Evolutionary conservation across 148 eudicot species (phyloP), one percentile per base, ranked within the genome.

Genomic region (Rhododendron molle): DNA sequence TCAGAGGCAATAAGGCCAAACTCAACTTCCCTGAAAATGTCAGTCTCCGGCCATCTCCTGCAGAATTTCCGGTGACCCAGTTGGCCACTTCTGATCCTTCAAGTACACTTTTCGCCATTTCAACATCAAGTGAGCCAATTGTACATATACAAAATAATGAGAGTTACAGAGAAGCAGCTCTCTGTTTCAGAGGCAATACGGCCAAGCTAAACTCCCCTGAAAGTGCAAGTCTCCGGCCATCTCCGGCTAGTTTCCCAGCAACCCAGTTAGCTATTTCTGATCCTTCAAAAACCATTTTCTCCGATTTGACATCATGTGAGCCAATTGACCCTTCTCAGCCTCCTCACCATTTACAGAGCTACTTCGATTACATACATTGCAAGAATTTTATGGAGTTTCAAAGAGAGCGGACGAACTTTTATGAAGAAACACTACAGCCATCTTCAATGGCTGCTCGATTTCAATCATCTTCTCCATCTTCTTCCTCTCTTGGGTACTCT

Each of bases 181-280:
- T 95, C n/a, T 85, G 85, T 3, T 94, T 92, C 58, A 85, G 93
- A 44, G 98, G 96, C 81, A 94, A 87, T 86, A 92, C 91, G 72
- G 98, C 96, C 76, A 95, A 93, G 65, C 94, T 95, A 83, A 93
- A 95, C 84, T 95, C 93, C 88, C 95, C 95, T 0, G 96, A 95
- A 56, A 90, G 92, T 52, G 94, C 90, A 10, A 80, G 84, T 18
- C 85, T 86, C 44, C 74, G 65, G 21, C 82, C 79, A 36, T 7
- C 81, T 71, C 76, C 40, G 40, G 76, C 40, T 30, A 21, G 20
- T 71, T 30, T 71, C 14, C 21, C 38, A 30, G 71, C 71, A 16
- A 71, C 36, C 38, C 76, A 71, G 76, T 13, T 71, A 34, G 8
- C 76, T 71, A 13, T 3, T 28, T 28, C 76, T 30, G 76, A 30